Base-by-base conservation (phyloP, 148 eudicot genomes). In the Talinum fruticosum region DNA sequence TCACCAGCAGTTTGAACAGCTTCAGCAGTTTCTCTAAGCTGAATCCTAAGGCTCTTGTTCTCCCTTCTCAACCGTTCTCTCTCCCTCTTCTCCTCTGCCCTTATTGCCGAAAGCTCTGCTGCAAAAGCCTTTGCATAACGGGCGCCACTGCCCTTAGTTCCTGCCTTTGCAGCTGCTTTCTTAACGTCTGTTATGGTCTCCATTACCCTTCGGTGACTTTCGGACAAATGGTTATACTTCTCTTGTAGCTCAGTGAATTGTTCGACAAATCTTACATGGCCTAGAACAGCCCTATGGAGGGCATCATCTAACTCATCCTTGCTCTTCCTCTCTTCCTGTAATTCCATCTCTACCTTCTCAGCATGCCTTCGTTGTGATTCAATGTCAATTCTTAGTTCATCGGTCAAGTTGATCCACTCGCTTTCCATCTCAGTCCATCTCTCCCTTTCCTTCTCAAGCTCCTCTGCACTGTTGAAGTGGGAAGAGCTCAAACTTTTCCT, bases 401-500 rank as follows among this genome's bases (percentile, higher is more conserved):
- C 99, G 8, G 99, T 96, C 68, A 96, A 80, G 72, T 81, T 93
- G n/a, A 96, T 96, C 99, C 99, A 96, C 10, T 96, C 97, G 36
- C 99, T 96, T 85, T 96, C 99, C 99, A 96, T 93, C 82, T 96
- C 99, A 83, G 91, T 93, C 99, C 97, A 96, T 79, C 86, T 86
- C 75, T 90, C 77, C 69, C 97, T 79, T 83, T 96, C 99, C 84
- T 93, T 90, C 78, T 93, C 94, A 7, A 91, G 68, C 53, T 96
- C 99, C 86, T 96, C 97, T 29, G 78, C 86, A 34, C 33, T 86
- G 82, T 79, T 85, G 57, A 62, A 72, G 73, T 79, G 84, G 75
- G 86, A 51, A 8, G 30, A 12, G 71, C 71, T 78, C 83, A 82
- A 81, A 75, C 97, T 91, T 83, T 89, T 91, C 41, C 97, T 85